Evolutionary conservation across 2,329 filamentous ascomycete genomes (phyloP), one percentile per base, ranked within the genome.

Genomic region (Cyphellophora attinorum): DNA sequence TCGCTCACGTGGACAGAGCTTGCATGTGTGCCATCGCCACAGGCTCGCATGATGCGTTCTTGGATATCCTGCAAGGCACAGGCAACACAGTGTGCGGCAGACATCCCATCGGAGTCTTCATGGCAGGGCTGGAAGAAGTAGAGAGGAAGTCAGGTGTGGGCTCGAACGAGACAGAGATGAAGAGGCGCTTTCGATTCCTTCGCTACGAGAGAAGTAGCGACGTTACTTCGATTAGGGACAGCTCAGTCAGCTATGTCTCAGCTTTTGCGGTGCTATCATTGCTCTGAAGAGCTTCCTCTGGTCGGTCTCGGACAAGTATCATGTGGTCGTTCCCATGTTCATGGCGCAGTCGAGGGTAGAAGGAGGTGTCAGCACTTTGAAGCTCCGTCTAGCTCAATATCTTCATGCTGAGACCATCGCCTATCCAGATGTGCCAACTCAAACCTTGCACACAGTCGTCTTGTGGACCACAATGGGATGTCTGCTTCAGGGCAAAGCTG

Each of bases 161-260:
- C 28, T 35, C 43, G 6, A 51, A 48, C 8, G 35, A 29, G 18
- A 41, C 34, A 12, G 33, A 38, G 37, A 19, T 33, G 34, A 60
- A 59, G 38, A 66, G 74, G 3, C 67, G 56, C 34, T 93, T 96
- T 58, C 76, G 72, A 48, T 85, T 96, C 51, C 70, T 94, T 37
- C 70, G 81, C 51, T 98, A 98, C 57, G 79, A 94, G 54, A 74
- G 88, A 40, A 98, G 89, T 59, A 79, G 76, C 40, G 63, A 93
- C 56, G 81, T 82, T 3, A 67, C 72, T 45, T 67, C 68, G 18
- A 65, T 79, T 1, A 58, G 54, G 11, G 85, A 94, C 44, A 91
- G 79, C 46, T 95, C 88, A 48, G 91, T 98, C 33, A 95, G 88
- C 61, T 98, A 98, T 58, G 86, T 84, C 3, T 89, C 88, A 55